phyloP scores from a whole-genome alignment of 1,284 basidiomycete genomes.

The Leccinum subfulvum region DNA sequence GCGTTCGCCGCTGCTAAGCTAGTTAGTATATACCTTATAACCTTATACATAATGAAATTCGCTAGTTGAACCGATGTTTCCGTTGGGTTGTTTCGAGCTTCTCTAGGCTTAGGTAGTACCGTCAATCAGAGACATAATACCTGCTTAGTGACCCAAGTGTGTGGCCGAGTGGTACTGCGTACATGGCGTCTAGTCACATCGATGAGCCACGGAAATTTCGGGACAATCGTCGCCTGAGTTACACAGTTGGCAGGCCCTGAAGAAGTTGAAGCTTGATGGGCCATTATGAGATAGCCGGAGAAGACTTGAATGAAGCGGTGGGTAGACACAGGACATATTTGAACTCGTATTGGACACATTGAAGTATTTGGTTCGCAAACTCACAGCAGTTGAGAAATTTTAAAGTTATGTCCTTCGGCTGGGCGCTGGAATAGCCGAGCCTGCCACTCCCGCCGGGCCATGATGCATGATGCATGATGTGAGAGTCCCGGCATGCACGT shows the following conservation, averaged over 20 bases:
- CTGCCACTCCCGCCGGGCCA: neutral
- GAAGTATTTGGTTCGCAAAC: neutral
- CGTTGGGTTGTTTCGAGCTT: neutral
- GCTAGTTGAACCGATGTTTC: neutral
- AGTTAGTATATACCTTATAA: slow-evolving; percentile 25
- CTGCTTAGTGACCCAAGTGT: neutral
- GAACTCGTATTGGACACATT: neutral
- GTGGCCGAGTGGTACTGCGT: neutral
- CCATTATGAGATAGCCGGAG: neutral
- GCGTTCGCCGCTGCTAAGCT: slow-evolving; percentile 15
- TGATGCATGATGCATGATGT: neutral
- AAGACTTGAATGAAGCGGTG: neutral
- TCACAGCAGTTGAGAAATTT: neutral
- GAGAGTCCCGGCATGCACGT: neutral
- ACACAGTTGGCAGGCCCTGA: neutral
- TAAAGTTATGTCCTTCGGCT: neutral
- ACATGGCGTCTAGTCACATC: neutral
- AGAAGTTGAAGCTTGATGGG: neutral
- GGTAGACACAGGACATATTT: neutral
- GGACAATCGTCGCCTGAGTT: neutral
- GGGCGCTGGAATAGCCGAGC: neutral
- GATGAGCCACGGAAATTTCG: neutral
- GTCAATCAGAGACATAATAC: neutral
- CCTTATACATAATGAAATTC: slow-evolving; percentile 24
- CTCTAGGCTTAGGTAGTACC: neutral